Percentiles rank a stretch among this genome's conserved stretches.
phyloP scores from a whole-genome alignment of 176 grass and related monocot species.

The Coix lacrymajobi region DNA sequence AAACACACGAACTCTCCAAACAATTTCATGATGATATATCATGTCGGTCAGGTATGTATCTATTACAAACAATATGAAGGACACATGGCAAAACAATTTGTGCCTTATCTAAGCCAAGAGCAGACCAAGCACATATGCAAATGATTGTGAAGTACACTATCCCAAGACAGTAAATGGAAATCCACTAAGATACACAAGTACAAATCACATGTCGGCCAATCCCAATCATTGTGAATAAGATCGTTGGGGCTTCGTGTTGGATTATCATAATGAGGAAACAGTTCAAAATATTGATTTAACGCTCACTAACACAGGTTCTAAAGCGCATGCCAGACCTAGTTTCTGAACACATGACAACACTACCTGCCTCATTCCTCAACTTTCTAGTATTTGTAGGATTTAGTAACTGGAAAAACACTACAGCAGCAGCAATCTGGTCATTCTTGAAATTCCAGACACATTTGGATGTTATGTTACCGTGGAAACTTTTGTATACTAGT shows the following conservation, averaged over 20 bases:
- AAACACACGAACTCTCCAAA: conserved; percentile 1
- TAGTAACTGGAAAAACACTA: not conserved
- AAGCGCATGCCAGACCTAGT: not conserved
- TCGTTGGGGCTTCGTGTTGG: not conserved
- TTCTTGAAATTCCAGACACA: not conserved
- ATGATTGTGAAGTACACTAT: not conserved
- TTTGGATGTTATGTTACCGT: not conserved
- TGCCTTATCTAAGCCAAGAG: not conserved
- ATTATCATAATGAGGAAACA: not conserved
- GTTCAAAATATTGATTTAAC: not conserved
- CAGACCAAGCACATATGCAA: not conserved
- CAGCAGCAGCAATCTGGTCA: not conserved
- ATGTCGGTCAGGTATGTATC: not conserved
- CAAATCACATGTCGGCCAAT: not conserved
- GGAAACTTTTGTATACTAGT: not conserved
- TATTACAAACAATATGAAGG: not conserved
- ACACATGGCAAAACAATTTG: not conserved
- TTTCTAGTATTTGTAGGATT: not conserved
- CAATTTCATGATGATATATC: not conserved
- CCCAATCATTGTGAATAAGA: not conserved
- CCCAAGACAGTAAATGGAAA: not conserved
- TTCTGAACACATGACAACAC: not conserved
- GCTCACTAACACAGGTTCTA: not conserved
- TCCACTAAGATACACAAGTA: not conserved
- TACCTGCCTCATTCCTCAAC: not conserved